Percentiles rank a stretch among this genome's conserved stretches.
phyloP scores from a whole-genome alignment of 495 filamentous ascomycete species.

The Aspergillus panamensis region DNA sequence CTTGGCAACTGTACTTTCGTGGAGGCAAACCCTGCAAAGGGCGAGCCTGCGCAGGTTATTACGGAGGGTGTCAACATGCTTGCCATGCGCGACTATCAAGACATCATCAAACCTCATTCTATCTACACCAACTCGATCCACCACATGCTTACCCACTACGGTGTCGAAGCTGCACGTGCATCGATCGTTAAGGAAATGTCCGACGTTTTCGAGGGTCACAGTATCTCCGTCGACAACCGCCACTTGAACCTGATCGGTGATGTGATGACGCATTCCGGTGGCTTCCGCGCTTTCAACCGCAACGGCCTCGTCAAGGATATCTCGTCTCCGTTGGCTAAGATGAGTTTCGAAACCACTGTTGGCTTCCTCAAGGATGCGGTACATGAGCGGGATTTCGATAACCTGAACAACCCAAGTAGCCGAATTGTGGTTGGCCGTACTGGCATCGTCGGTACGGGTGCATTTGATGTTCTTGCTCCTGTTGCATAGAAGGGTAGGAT shows the following conservation, averaged over 20 bases:
- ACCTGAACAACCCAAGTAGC: slow-evolving; percentile 77
- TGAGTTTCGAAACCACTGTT: slow-evolving; percentile 97
- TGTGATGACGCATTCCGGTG: slow-evolving; percentile 88
- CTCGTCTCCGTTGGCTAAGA: slow-evolving; percentile 89
- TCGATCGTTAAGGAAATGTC: slow-evolving; percentile 85
- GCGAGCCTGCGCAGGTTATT: slow-evolving; percentile 57
- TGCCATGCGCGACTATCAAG: slow-evolving; percentile 83
- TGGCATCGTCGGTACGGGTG: slow-evolving; percentile 80
- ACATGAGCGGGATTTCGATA: slow-evolving; percentile 83
- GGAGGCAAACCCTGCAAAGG: slow-evolving; percentile 56
- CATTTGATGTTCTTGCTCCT: slow-evolving; percentile 81
- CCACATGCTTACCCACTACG: slow-evolving; percentile 78
- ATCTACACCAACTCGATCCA: slow-evolving; percentile 91
- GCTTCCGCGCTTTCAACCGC: slow-evolving; percentile 86
- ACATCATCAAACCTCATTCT: slow-evolving; percentile 80
- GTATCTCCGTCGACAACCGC: slow-evolving; percentile 86
- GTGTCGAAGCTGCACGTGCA: slow-evolving; percentile 85
- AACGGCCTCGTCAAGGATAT: slow-evolving; percentile 74
- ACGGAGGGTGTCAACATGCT: slow-evolving; percentile 84
- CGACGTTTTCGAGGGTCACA: slow-evolving; percentile 84
- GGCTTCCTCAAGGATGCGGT: slow-evolving; percentile 90
- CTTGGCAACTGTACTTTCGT: slow-evolving; percentile 69
- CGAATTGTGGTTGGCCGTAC: slow-evolving; percentile 84
- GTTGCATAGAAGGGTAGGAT: slow-evolving; percentile 39
- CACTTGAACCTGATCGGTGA: slow-evolving; percentile 96